Evolutionary conservation across 2,329 filamentous ascomycete species (phyloP), one percentile per base, ranked within the genome.

Genomic region (Calcarisporium arbuscula): DNA sequence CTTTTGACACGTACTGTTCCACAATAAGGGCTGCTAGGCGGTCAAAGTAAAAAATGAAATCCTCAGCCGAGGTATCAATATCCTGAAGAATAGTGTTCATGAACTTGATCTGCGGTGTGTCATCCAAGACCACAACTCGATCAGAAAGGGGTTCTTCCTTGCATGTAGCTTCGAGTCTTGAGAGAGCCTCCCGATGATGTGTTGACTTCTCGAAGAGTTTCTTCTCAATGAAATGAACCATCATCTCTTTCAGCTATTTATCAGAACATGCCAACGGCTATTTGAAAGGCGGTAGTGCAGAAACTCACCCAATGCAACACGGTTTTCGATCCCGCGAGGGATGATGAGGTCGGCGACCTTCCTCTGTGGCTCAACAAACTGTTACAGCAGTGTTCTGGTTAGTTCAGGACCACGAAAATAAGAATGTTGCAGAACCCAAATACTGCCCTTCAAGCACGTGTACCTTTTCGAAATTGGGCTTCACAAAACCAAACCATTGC

Each of bases 11-110:
- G 41, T 60, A 81, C 75, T 79, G 67, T 58, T 96, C 90, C 30
- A 96, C 76, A 18, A 96, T 69, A 34, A 95, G 68, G n/a, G 84
- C 78, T 3, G 85, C 79, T 23, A 96, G 68, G 23, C 92, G 77
- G 60, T 98, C 88, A 58, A 96, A 95, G 61, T 96, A 96, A 61
- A 96, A 96, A 42, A 95, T 86, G 56, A 95, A 96, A 49, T 96
- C 89, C 54, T 95, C 90, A 27, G 85, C 74, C 6, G 74, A 68
- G 0, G 87, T 90, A 30, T 80, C 73, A 14, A 85, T 82, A 48
- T 92, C 75, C 52, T 94, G 82, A 26, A 98, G 76, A 37, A 95
- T 84, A 0, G 89, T 95, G 56, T 86, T 89, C 75, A 98, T 95
- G 30, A 80, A 89, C 37, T 71, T 72, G 35, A 95, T 70, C 58